Conservation (phyloP, 2,329 filamentous ascomycete genomes). For the Ceratocystis cubensis region DNA sequence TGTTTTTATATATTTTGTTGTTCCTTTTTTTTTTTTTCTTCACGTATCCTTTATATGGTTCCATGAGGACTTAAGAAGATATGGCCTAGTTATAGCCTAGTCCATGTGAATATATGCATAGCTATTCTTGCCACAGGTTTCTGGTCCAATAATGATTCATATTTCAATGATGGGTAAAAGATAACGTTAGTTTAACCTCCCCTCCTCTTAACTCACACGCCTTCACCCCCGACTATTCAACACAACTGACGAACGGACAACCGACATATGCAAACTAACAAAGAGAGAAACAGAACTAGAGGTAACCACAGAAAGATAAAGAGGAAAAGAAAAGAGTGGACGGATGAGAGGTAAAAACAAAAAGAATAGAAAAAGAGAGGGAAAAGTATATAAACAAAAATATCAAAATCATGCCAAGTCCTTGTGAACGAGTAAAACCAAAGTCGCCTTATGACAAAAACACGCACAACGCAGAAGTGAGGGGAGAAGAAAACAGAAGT, state of each 20-base stretch:
- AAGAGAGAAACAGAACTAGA: neutral
- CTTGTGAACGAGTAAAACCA: neutral
- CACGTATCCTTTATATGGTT: neutral
- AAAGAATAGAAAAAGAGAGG: conserved; percentile 20
- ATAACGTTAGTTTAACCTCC: neutral
- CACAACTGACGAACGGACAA: neutral
- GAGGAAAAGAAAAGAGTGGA: neutral
- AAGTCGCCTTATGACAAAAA: conserved; percentile 7
- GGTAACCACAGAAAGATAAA: neutral
- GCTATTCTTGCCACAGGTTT: neutral
- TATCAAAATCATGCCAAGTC: conserved; percentile 10
- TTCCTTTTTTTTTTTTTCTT: neutral
- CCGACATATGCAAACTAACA: neutral
- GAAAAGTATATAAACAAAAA: conserved; percentile 25
- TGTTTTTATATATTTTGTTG: neutral
- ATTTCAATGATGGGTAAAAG: conserved; percentile 1
- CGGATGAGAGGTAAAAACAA: conserved; percentile 18
- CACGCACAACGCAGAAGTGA: neutral
- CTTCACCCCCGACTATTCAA: neutral
- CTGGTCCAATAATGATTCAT: neutral
- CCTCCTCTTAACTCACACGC: neutral
- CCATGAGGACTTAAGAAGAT: neutral
- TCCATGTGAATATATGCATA: too few species aligned
- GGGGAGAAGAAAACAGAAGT: neutral
- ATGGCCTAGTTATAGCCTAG: too few species aligned